Conservation (phyloP, 306 rosid genomes). For the Cicer yamashitae region DNA sequence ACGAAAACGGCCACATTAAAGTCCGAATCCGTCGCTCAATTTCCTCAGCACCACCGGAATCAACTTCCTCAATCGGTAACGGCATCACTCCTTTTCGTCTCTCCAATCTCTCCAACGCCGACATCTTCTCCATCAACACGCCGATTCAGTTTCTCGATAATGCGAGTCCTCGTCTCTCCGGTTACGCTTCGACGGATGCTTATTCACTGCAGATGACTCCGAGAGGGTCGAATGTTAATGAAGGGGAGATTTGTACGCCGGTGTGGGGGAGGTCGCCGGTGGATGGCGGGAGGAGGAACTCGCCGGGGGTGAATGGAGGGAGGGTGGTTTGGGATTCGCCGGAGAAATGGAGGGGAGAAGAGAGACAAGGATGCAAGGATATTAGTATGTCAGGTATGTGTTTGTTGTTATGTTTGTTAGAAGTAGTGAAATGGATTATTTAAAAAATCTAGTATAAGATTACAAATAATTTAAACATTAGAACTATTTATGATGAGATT, state of each 20-base stretch:
- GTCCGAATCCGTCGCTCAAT: slow-evolving; percentile 52
- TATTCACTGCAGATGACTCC: slow-evolving; percentile 72
- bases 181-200: slow-evolving; percentile 41
- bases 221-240: slow-evolving; percentile 63
- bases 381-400: slow-evolving; percentile 45
- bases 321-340: slow-evolving; percentile 44
- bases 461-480: no score
- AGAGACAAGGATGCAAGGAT: slow-evolving; percentile 51
- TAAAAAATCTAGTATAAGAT: no score
- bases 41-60: slow-evolving; percentile 57
- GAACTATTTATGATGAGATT: no score
- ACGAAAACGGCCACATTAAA: slow-evolving; percentile 58
- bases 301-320: background rate
- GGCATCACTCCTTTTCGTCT: slow-evolving; percentile 66
- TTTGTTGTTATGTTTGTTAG: background rate
- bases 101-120: slow-evolving; percentile 77
- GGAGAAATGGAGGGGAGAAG: slow-evolving; percentile 39
- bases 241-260: slow-evolving; percentile 39
- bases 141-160: slow-evolving; percentile 35
- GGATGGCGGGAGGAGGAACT: slow-evolving; percentile 17
- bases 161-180: slow-evolving; percentile 36
- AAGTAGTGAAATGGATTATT: no score
- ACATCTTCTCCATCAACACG: slow-evolving; percentile 67
- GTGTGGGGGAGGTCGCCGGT: slow-evolving; percentile 45
- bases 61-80: slow-evolving; percentile 36